Evolutionary conservation across 2,329 filamentous ascomycete species (phyloP).

Genomic region (Mycocentrospora acerina): DNA sequence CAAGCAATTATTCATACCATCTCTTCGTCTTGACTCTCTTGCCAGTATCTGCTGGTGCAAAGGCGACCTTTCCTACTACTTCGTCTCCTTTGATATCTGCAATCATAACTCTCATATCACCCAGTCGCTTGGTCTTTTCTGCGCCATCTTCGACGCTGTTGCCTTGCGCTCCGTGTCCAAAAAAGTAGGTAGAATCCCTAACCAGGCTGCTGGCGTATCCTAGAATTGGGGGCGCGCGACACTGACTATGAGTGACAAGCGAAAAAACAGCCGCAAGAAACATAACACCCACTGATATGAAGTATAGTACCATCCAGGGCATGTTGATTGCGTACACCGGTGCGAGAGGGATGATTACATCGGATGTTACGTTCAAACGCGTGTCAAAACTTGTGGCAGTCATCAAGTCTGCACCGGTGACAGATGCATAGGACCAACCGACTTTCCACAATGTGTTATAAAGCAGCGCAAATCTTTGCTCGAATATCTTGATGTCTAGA

Average conservation of each 20-base stretch:
- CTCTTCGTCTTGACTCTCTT: conserved; percentile 7
- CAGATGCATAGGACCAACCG: conserved; percentile 1
- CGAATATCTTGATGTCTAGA: conserved; percentile 3
- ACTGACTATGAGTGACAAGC: conserved; percentile 6
- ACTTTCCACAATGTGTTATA: conserved; percentile 12
- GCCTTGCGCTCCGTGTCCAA: background rate
- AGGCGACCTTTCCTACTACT: conserved; percentile 8
- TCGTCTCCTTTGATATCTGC: conserved; percentile 5
- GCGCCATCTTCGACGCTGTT: conserved; percentile 7
- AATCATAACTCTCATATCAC: conserved; percentile 8
- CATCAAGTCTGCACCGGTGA: conserved; percentile 1
- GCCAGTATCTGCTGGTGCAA: conserved; percentile 6
- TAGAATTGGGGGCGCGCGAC: conserved; percentile 5
- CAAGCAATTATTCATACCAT: conserved; percentile 12
- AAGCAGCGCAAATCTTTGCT: conserved; percentile 3
- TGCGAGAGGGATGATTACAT: conserved; percentile 1
- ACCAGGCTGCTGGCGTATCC: conserved; percentile 11
- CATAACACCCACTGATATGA: conserved; percentile 10
- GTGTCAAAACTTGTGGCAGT: background rate
- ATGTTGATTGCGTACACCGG: conserved; percentile 5
- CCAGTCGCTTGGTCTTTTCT: conserved; percentile 5
- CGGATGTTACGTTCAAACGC: background rate
- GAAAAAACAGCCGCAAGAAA: conserved; percentile 11
- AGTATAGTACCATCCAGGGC: conserved; percentile 7
- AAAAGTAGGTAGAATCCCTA: conserved; percentile 11